Base-by-base conservation (phyloP, 2,329 filamentous ascomycete species). In the Phialocephala subalpina region DNA sequence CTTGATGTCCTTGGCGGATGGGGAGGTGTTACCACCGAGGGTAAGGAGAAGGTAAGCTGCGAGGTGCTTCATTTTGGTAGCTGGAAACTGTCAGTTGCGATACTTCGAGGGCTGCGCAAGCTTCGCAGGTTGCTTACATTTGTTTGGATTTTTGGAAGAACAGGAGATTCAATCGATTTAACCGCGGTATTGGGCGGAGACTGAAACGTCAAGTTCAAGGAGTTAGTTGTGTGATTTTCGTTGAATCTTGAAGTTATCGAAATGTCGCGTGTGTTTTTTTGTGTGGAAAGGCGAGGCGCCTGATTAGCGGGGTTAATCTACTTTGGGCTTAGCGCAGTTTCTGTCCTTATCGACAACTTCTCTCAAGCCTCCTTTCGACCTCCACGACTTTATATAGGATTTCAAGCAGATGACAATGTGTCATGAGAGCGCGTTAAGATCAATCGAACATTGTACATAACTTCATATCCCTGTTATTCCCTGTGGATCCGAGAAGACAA, bases 101-200 rank as follows among this genome's bases (percentile, higher is more conserved):
- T 45, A 53, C 59, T 35, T 33, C 25, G 38, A 25, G 27, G 45
- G 38, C 16, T 14, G 29, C 22, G 58, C 33, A 57, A 58, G 22
- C 49, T 58, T 16, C 58, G 57, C 22, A 57, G 35, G 45, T 25
- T 42, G 65, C 73, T 71, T 67, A 77, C 75, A 72, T 72, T 73
- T 72, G 20, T 58, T 53, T 68, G 58, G 65, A 66, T 63, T 64
- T 69, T 72, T 72, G 33, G 65, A 68, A 66, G 76, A 94, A 94
- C 92, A 91, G 86, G 92, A 94, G 92, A 91, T 86, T 94, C 95
- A 98, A 98, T 98, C 95, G 90, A 91, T 97, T 98, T 97, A 97
- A 97, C 95, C 95, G 94, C 92, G 82, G 82, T 82, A 90, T 92
- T 52, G 90, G 87, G 92, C 94, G 95, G 95, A 97, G 95, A 98